Evolutionary conservation across 108 stramenopile species (phyloP).

Genomic region (Nitzschia sp.): DNA sequence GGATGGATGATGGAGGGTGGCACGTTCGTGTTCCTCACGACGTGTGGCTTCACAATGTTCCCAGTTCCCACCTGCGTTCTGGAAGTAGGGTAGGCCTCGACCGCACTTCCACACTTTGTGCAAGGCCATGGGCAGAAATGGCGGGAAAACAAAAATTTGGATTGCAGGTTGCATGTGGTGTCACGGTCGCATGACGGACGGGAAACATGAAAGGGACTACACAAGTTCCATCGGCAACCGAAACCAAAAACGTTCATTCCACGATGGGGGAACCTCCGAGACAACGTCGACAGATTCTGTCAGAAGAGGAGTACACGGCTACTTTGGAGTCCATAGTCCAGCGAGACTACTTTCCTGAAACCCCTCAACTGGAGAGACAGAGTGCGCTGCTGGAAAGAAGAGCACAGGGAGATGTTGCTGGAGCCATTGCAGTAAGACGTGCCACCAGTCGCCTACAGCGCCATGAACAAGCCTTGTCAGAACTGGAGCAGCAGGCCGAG

Average conservation of each 20-base stretch:
- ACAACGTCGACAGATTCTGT: constrained; percentile 57
- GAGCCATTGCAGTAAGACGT: constrained; percentile 68
- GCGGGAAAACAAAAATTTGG: too few species aligned
- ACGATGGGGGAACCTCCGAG: constrained; percentile 2
- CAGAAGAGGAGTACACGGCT: constrained; percentile 74
- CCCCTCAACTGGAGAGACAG: constrained; percentile 51
- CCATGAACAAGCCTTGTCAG: constrained; percentile 46
- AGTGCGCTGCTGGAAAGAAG: constrained; percentile 54
- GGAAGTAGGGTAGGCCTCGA: too few species aligned
- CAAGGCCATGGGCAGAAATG: too few species aligned
- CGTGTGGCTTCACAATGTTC: too few species aligned
- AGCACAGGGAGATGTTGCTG: constrained; percentile 51
- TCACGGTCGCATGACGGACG: too few species aligned
- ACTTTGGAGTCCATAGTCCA: constrained; percentile 66
- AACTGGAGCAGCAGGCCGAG: constrained; percentile 32
- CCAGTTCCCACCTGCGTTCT: too few species aligned
- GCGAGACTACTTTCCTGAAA: constrained; percentile 70
- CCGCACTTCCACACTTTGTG: too few species aligned
- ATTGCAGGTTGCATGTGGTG: too few species aligned
- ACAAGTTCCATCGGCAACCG: background rate
- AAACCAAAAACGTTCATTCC: background rate
- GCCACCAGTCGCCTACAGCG: constrained; percentile 48
- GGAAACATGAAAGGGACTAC: too few species aligned
- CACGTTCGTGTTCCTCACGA: too few species aligned
- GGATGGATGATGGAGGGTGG: too few species aligned